phyloP scores from a whole-genome alignment of 2,329 filamentous ascomycete genomes.

The Cladosporium sphaerospermum region DNA sequence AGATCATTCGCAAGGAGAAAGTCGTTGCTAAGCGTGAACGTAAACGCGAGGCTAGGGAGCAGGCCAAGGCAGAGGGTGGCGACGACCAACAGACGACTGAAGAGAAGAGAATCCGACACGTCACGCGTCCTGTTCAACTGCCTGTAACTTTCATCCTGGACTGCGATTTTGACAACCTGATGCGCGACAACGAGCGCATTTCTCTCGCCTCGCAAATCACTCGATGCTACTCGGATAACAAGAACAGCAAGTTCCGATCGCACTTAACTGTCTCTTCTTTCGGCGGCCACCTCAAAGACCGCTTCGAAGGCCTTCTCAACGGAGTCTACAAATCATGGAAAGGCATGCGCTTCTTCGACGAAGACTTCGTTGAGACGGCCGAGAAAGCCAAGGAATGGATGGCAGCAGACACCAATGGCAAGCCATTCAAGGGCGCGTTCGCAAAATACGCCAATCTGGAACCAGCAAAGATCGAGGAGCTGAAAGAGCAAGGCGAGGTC shows the following conservation, averaged over 20 bases:
- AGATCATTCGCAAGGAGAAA: conserved; percentile 54
- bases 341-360: conserved; percentile 64
- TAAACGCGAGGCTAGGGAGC: conserved; percentile 31
- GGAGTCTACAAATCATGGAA: conserved; percentile 74
- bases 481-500: conserved; percentile 47
- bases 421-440: conserved; percentile 23
- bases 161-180: conserved; percentile 85
- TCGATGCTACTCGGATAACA: conserved; percentile 83
- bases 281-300: conserved; percentile 63
- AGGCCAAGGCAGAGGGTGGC: conserved; percentile 16
- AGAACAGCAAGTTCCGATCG: conserved; percentile 57
- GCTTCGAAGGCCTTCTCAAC: conserved; percentile 70
- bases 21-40: conserved; percentile 47
- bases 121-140: conserved; percentile 47
- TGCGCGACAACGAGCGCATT: conserved; percentile 78
- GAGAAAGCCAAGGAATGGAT: conserved; percentile 62
- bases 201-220: conserved; percentile 81
- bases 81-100: conserved; percentile 11
- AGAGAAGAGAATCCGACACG: conserved; percentile 14
- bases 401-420: conserved; percentile 41
- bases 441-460: conserved; percentile 19
- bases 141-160: conserved; percentile 81
- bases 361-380: conserved; percentile 67
- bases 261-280: conserved; percentile 76
- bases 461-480: conserved; percentile 11